phyloP scores from a whole-genome alignment of 345 rosid genomes.

The Melaleuca quinquenervia region DNA sequence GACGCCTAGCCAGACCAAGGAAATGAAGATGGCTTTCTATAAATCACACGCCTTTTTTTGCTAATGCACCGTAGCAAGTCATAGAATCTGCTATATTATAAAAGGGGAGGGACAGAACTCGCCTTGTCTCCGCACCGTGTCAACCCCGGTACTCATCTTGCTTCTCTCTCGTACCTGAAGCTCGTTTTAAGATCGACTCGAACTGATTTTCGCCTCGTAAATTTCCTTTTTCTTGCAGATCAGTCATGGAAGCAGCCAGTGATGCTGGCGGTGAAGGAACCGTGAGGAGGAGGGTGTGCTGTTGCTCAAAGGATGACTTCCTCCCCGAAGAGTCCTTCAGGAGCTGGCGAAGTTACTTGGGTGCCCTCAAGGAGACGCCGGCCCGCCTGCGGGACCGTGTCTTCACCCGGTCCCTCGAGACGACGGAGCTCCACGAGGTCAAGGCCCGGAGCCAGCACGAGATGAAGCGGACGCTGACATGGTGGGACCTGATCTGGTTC shows the following conservation, averaged over 20 bases:
- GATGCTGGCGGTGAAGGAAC: background rate
- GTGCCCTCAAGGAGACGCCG: slow-evolving; percentile 56
- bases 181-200: background rate
- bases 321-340: slow-evolving; percentile 81
- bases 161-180: background rate
- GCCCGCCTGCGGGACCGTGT: slow-evolving; percentile 42
- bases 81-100: background rate
- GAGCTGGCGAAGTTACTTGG: slow-evolving; percentile 41
- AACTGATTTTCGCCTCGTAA: background rate
- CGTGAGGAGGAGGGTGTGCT: slow-evolving; percentile 51
- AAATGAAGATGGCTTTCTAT: background rate
- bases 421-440: slow-evolving; percentile 64
- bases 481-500: slow-evolving; percentile 99
- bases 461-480: slow-evolving; percentile 68
- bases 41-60: background rate
- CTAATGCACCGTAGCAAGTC: background rate
- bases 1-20: background rate
- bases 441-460: slow-evolving; percentile 70
- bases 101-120: background rate
- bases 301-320: slow-evolving; percentile 65
- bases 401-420: slow-evolving; percentile 52
- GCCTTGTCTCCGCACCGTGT: background rate
- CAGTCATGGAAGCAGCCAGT: slow-evolving; percentile 1
- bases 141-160: background rate
- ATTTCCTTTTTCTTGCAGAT: background rate